Conservation (phyloP, 202 grass and related monocot genomes). For the Cymbopogon flexuosus region DNA sequence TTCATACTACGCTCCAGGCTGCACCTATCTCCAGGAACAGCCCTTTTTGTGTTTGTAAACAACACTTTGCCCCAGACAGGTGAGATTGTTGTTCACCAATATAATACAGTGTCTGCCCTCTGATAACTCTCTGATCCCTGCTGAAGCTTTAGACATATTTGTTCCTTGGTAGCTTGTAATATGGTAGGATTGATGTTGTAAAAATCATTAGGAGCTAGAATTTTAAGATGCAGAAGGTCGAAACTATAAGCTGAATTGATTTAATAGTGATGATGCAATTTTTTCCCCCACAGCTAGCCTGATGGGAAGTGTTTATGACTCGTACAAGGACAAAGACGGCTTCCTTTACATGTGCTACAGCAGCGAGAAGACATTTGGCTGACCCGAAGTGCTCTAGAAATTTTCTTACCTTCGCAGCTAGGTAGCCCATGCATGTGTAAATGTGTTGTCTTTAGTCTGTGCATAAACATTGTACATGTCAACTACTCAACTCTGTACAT, state of each 20-base stretch:
- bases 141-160: too few species aligned
- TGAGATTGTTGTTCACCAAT: neutral
- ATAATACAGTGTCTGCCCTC: too few species aligned
- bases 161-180: neutral
- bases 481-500: neutral
- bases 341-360: conserved; percentile 81
- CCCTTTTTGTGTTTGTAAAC: conserved; percentile 77
- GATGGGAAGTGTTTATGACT: conserved; percentile 52
- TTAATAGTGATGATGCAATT: neutral
- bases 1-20: conserved; percentile 58
- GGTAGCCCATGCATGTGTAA: neutral
- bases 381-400: neutral
- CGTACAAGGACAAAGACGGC: conserved; percentile 67
- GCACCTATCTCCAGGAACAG: conserved; percentile 54
- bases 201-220: neutral
- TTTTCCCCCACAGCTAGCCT: conserved; percentile 26
- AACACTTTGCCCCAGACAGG: conserved; percentile 75
- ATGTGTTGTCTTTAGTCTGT: neutral
- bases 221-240: too few species aligned
- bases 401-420: neutral
- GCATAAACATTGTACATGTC: neutral
- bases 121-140: too few species aligned
- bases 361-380: conserved; percentile 72
- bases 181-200: neutral
- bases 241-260: neutral